Conservation (phyloP, 495 filamentous ascomycete genomes). For the Neurospora sp. region DNA sequence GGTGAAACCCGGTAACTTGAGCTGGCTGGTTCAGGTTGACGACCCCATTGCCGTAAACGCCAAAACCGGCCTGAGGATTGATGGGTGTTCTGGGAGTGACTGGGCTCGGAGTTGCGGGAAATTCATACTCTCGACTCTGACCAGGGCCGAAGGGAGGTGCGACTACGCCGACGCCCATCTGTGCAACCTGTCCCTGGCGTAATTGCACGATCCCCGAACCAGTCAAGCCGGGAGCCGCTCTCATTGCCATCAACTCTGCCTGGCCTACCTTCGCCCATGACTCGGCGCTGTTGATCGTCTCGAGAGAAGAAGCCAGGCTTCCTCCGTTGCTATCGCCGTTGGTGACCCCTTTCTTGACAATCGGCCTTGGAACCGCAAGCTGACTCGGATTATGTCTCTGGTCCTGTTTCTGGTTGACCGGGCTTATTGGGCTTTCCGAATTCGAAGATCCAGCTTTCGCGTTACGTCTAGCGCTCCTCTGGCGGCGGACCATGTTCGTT, state of each 20-base stretch:
- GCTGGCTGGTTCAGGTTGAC: not conserved
- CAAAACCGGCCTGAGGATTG: not conserved
- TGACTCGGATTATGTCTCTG: not conserved
- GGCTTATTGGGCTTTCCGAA: not conserved
- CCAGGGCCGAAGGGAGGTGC: not conserved
- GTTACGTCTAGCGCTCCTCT: slow-evolving; percentile 1
- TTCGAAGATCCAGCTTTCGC: too few relatives aligned
- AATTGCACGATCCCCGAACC: not conserved
- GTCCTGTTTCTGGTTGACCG: not conserved
- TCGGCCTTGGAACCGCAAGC: not conserved
- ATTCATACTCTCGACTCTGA: not conserved
- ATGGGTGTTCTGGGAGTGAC: not conserved
- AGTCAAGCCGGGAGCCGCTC: not conserved
- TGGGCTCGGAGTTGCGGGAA: not conserved
- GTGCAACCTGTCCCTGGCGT: not conserved
- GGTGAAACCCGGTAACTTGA: not conserved
- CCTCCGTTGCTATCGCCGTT: slow-evolving; percentile 1
- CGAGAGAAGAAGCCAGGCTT: slow-evolving; percentile 4
- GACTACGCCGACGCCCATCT: not conserved
- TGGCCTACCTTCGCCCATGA: slow-evolving; percentile 4
- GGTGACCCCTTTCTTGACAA: not conserved
- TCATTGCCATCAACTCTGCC: not conserved
- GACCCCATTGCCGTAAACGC: not conserved
- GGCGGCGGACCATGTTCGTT: not conserved
- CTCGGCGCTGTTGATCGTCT: slow-evolving; percentile 2